Evolutionary conservation across 768 basidiomycete species (phyloP).

Genomic region (Grammothele lineata): DNA sequence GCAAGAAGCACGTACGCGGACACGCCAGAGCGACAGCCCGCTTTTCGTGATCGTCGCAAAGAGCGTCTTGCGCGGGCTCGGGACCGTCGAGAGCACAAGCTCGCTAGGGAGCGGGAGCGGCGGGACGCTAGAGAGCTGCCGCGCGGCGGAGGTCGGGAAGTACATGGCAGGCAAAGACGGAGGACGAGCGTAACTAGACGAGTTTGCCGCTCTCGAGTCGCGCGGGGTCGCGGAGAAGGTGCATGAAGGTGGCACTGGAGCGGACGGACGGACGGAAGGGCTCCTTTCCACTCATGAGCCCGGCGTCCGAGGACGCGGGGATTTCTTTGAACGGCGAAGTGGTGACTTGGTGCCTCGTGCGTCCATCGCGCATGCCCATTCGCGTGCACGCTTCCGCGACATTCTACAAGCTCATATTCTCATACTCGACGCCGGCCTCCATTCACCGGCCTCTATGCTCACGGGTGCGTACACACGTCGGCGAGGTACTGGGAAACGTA

Average conservation of each 20-base stretch:
- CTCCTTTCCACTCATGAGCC: background rate
- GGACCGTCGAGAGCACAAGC: slow-evolving; percentile 49
- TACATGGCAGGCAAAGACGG: slow-evolving; percentile 52
- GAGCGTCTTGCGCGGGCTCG: slow-evolving; percentile 72
- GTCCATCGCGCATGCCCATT: too few species aligned
- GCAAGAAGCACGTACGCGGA: slow-evolving; percentile 51
- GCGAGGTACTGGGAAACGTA: too few species aligned
- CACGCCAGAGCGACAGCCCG: slow-evolving; percentile 77
- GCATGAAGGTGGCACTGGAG: slow-evolving; percentile 4
- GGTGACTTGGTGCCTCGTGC: too few species aligned
- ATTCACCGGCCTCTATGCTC: too few species aligned
- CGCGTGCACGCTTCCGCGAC: too few species aligned
- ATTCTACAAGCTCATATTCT: too few species aligned
- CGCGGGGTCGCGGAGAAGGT: slow-evolving; percentile 2
- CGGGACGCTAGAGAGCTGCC: slow-evolving; percentile 66
- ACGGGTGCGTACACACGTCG: too few species aligned
- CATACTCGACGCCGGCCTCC: too few species aligned
- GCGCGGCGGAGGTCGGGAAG: slow-evolving; percentile 78
- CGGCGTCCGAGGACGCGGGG: background rate
- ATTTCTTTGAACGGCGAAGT: too few species aligned
- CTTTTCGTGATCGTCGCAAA: slow-evolving; percentile 73
- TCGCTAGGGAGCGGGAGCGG: slow-evolving; percentile 72
- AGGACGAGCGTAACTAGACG: too few species aligned
- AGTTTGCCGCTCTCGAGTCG: too few species aligned
- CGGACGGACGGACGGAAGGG: background rate